Evolutionary conservation across 106 monocot species (phyloP), one percentile per base, ranked within the genome.

Genomic region (Dendrobium nobile): DNA sequence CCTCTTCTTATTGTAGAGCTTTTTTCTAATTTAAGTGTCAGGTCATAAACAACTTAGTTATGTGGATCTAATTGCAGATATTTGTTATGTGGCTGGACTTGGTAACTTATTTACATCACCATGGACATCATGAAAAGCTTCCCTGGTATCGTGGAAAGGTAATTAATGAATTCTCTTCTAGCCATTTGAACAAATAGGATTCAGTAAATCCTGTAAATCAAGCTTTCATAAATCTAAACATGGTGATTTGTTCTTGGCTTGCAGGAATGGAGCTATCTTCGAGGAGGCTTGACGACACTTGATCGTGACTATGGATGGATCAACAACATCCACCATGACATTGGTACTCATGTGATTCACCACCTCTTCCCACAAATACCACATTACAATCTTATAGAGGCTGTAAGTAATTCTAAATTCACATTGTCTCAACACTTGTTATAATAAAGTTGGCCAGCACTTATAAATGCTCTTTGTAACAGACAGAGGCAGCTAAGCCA

Each of bases 321-420:
- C 19, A 91, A 91, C 84, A 86, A 86, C 86, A 84, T 91, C 59
- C 90, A 91, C 58, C 90, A 88, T 55, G 82, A 91, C 43, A 91
- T 91, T 20, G 88, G 84, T 9, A 91, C 88, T 67, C 90, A 91
- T 88, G 86, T 91, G 1, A 86, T 91, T 27, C 90, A 91, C 56
- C 90, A 91, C 51, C 84, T 91, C 78, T 91, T 91, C 67, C 90
- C 90, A 11, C 90, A 91, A n/a, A 91, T 91, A 86, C 90, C 90
- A 33, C 90, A 91, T 75, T 91, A 91, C 82, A 19, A 91, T 80
- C 75, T 91, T 64, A 44, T 84, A 22, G 90, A 91, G 85, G 90
- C 88, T 7, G 90, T 91, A 79, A 88, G 90, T 83, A 13, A 31
- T 20, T 20, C 1, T 7, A 3, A 27, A 26, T 72, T 15, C 33